These are phyloP conservation scores for Colletotrichum tanaceti DNA, from an alignment of 2,329 filamentous ascomycete genomes.

Conservation along the genomic window DNA sequence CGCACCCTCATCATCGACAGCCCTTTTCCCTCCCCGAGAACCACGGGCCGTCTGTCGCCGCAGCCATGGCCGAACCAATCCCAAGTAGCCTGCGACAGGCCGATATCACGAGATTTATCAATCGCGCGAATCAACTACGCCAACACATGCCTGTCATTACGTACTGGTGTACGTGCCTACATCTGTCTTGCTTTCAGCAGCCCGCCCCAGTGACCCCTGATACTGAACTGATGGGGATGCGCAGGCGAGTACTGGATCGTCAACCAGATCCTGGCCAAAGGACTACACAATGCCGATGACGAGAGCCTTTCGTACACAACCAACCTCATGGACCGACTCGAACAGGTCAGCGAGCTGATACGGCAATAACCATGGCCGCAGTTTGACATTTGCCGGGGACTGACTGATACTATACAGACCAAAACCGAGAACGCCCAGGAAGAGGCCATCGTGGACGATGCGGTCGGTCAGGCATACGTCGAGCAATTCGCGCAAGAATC, in stretches of 20 bases:
- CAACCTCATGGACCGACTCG: conserved; percentile 89
- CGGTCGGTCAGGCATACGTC: conserved; percentile 88
- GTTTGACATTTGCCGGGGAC: conserved; percentile 4
- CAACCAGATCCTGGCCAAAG: conserved; percentile 86
- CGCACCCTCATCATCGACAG: background rate
- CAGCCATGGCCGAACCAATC: conserved; percentile 75
- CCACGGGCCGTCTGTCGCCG: background rate
- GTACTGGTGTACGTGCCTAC: conserved; percentile 84
- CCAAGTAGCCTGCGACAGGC: conserved; percentile 80
- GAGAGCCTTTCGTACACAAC: conserved; percentile 86
- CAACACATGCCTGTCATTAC: conserved; percentile 86
- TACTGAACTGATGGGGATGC: conserved; percentile 7
- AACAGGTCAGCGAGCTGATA: conserved; percentile 67
- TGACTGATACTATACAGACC: conserved; percentile 57
- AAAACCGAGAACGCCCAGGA: conserved; percentile 80
- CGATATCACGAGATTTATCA: conserved; percentile 86
- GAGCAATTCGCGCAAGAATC: conserved; percentile 94
- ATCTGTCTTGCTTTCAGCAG: background rate
- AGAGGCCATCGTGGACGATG: conserved; percentile 86
- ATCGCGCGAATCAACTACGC: conserved; percentile 86
- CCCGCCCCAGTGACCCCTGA: background rate
- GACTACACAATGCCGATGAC: conserved; percentile 81
- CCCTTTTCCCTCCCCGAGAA: background rate
- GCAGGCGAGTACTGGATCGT: conserved; percentile 91
- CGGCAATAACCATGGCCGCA: too few species aligned